phyloP scores from a whole-genome alignment of 108 stramenopile species.

The Chaetoceros muelleri region DNA sequence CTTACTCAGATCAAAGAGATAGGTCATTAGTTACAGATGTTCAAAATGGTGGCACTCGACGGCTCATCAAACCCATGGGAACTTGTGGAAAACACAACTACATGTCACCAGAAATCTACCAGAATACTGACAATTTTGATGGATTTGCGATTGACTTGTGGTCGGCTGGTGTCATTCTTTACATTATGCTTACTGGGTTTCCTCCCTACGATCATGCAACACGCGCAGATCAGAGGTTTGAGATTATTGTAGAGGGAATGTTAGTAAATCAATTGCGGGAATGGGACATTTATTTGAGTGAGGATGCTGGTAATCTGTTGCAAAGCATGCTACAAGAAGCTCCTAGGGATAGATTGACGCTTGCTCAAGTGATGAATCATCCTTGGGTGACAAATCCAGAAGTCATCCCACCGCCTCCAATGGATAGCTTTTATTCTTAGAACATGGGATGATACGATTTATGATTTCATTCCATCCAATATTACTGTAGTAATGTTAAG shows the following conservation, averaged over 20 bases:
- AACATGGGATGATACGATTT: no score
- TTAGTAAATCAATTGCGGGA: constrained; percentile 51
- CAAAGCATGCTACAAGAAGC: constrained; percentile 67
- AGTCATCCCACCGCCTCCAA: background rate
- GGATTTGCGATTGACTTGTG: constrained; percentile 92
- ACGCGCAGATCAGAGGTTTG: constrained; percentile 65
- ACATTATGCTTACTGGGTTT: constrained; percentile 92
- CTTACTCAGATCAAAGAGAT: constrained; percentile 20
- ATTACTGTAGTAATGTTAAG: no score
- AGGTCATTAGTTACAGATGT: constrained; percentile 32
- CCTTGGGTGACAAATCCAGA: constrained; percentile 58
- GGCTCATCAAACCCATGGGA: constrained; percentile 72
- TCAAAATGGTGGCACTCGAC: constrained; percentile 35
- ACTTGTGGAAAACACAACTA: constrained; percentile 93
- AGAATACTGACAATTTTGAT: constrained; percentile 63
- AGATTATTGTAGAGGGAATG: constrained; percentile 57
- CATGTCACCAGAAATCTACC: constrained; percentile 89
- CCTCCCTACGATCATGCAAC: constrained; percentile 83
- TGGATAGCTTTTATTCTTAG: no score
- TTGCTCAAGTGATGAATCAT: constrained; percentile 61
- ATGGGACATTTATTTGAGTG: constrained; percentile 60
- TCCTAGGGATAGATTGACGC: constrained; percentile 49
- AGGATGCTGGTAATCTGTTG: constrained; percentile 50
- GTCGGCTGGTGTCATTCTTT: constrained; percentile 90
- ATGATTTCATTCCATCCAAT: no score